Percentiles rank a stretch among this genome's conserved stretches.
Evolutionary conservation across 345 rosid species (phyloP).

Genomic region (Linum lewisii): DNA sequence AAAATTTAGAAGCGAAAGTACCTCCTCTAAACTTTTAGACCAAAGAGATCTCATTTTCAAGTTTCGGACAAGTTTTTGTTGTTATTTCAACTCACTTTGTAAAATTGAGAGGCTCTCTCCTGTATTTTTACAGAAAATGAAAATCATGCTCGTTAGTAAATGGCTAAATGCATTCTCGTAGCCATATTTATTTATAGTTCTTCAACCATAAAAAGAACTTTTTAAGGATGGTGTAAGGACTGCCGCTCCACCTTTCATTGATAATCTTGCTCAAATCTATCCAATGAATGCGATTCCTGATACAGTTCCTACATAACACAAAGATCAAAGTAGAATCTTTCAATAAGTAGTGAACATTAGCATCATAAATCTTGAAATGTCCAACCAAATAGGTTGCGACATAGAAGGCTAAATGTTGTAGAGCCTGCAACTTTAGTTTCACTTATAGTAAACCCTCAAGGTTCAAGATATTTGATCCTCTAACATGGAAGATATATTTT

Average conservation of each 20-base stretch:
- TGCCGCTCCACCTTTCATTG: conserved; percentile 40
- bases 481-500: neutral
- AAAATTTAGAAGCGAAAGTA: conserved; percentile 12
- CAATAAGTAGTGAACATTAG: conserved; percentile 1
- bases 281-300: conserved; percentile 56
- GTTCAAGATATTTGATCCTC: neutral
- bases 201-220: conserved; percentile 29
- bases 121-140: conserved; percentile 23
- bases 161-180: neutral
- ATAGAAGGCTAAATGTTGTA: neutral
- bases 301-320: conserved; percentile 50
- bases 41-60: conserved; percentile 86
- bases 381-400: neutral
- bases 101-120: conserved; percentile 57
- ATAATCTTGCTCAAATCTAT: conserved; percentile 58
- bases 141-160: conserved; percentile 1
- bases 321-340: neutral
- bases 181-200: neutral
- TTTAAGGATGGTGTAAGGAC: conserved; percentile 37
- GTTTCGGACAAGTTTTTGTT: conserved; percentile 55
- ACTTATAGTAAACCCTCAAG: neutral
- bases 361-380: conserved; percentile 3
- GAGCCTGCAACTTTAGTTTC: no score
- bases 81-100: conserved; percentile 61
- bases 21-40: conserved; percentile 83